Evolutionary conservation across 1,284 basidiomycete genomes (phyloP), one percentile per base, ranked within the genome.

Genomic region (Boletus holoroseus): DNA sequence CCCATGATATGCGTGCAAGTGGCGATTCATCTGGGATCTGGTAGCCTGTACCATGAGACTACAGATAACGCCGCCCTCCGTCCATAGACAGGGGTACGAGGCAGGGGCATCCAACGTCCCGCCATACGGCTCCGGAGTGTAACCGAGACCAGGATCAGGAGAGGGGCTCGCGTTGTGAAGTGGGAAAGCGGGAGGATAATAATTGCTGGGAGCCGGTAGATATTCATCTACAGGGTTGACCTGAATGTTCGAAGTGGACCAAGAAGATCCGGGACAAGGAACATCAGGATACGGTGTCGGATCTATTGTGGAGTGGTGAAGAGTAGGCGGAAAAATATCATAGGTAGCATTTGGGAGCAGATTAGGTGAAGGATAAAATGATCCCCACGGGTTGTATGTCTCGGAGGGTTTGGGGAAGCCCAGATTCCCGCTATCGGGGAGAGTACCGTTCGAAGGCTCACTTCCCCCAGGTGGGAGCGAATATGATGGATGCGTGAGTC

Each of bases 21-120:
- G 62, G 7, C 63, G 62, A 50, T 67, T 63, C 59, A 63, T 52
- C 4, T 60, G 42, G 15, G 59, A 50, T 49, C 62, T 63, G 2
- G 59, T 66, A 34, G 59, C 62, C 38, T 47, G 54, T 31, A 63
- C 64, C 53, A 43, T 51, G 30, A 45, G 27, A 16, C 53, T 52
- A 44, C 62, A 63, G 37, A 16, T 18, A 16, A 40, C 15, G 22
- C 50, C 58, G 38, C 18, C 36, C 38, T 58, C 45, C 31, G 45
- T 51, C 64, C 62, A 63, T 35, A 40, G 50, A 38, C 62, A 67
- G 31, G 61, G 57, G 42, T 53, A 47, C n/a, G 44, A 58, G 13
- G 44, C 46, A 16, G 49, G 52, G 12, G 45, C 38, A 16, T 48
- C 39, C 28, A 44, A 31, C 15, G 32, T 38, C 30, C 22, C 51